phyloP scores from a whole-genome alignment of 108 stramenopile species.

The Aurantiochytrium sp. region DNA sequence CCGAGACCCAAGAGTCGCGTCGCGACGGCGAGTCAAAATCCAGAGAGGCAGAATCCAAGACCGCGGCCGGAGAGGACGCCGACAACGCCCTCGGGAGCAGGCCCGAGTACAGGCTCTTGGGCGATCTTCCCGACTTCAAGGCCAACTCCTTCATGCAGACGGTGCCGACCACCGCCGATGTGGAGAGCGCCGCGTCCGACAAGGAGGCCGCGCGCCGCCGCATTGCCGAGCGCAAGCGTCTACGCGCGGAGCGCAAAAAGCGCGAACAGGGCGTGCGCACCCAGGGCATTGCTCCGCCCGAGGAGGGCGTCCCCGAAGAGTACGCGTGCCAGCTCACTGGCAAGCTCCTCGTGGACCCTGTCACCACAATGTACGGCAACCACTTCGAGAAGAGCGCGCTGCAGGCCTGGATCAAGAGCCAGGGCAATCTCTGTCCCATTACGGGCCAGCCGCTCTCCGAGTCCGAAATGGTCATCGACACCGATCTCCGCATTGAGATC shows the following conservation, averaged over 20 bases:
- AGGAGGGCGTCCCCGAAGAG: conserved; percentile 41
- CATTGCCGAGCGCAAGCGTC: not conserved
- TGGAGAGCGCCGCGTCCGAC: not conserved
- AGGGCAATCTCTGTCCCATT: conserved; percentile 55
- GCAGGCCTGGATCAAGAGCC: conserved; percentile 48
- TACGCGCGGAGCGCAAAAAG: not conserved
- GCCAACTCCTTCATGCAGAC: conserved; percentile 21
- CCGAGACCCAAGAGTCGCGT: not conserved
- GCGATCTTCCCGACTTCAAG: conserved; percentile 25
- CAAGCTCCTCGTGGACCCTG: conserved; percentile 45
- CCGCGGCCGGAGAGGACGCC: not conserved
- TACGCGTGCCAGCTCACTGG: conserved; percentile 47
- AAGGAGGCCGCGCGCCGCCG: not conserved
- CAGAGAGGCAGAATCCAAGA: not conserved
- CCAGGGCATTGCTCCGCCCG: conserved; percentile 4
- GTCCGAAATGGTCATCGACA: conserved; percentile 27
- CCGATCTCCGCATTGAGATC: not conserved
- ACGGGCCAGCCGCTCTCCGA: conserved; percentile 51
- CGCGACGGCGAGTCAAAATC: not conserved
- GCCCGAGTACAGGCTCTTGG: conserved; percentile 11
- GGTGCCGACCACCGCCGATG: not conserved
- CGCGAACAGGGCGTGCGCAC: not conserved
- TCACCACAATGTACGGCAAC: conserved; percentile 50
- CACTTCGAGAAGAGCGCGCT: conserved; percentile 49
- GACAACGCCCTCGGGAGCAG: not conserved